Conservation (phyloP, 2,329 filamentous ascomycete species). For the Colletotrichum destructivum region DNA sequence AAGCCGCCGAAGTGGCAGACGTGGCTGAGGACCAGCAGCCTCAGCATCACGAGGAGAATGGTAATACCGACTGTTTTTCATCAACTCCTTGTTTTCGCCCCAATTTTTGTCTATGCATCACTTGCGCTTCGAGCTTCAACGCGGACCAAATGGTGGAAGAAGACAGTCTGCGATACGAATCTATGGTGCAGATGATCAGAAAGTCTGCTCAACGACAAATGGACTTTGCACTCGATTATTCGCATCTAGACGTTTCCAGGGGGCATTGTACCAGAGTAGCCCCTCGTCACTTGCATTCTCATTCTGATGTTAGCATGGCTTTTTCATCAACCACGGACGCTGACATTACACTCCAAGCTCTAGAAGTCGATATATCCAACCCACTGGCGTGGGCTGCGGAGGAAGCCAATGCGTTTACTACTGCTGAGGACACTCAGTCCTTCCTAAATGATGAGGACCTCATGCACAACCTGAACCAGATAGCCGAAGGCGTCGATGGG, state of each 20-base stretch:
- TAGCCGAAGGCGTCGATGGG: constrained; percentile 14
- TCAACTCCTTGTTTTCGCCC: constrained; percentile 31
- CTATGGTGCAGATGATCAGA: constrained; percentile 22
- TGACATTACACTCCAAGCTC: constrained; percentile 47
- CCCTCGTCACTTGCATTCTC: constrained; percentile 33
- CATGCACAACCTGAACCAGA: constrained; percentile 12
- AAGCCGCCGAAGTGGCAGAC: constrained; percentile 16
- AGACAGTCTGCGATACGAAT: constrained; percentile 24
- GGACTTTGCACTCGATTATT: background rate
- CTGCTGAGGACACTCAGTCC: constrained; percentile 10
- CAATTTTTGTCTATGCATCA: constrained; percentile 35
- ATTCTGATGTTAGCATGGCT: constrained; percentile 41
- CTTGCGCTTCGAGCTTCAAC: constrained; percentile 16
- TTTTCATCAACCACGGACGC: constrained; percentile 45
- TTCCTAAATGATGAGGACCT: constrained; percentile 20
- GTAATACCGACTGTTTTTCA: constrained; percentile 36
- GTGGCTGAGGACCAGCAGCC: constrained; percentile 8
- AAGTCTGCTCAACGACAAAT: constrained; percentile 6
- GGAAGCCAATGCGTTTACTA: constrained; percentile 12
- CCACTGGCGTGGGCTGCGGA: constrained; percentile 46
- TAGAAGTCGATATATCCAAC: constrained; percentile 46
- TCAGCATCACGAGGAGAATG: constrained; percentile 24
- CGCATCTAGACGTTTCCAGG: background rate
- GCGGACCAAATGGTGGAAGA: constrained; percentile 35
- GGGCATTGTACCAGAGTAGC: background rate